Conservation (phyloP, 108 stramenopile species). For the Licmophora abbreviata region DNA sequence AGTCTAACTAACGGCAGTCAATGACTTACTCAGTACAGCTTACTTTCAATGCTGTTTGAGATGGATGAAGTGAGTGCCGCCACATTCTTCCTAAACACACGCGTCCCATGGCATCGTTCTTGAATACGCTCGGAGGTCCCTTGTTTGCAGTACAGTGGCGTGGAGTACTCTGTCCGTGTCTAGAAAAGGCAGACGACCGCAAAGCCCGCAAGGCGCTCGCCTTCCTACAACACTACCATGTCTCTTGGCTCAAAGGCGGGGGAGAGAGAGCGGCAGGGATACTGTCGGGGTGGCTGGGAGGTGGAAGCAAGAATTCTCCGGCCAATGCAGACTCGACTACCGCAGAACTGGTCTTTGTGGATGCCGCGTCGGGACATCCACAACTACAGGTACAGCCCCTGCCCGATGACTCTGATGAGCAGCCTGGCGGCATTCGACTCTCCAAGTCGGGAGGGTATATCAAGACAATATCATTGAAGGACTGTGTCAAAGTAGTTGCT, state of each 20-base stretch:
- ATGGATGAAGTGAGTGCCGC: too few relatives aligned
- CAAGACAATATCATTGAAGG: conserved; percentile 2
- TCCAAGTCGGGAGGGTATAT: conserved; percentile 20
- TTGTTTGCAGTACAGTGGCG: conserved; percentile 21
- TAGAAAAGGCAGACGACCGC: conserved; percentile 54
- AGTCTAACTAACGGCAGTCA: too few relatives aligned
- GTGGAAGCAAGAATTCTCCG: conserved; percentile 4
- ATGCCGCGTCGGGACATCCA: conserved; percentile 41
- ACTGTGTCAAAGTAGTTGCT: not conserved
- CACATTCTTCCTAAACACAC: too few relatives aligned
- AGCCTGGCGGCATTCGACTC: conserved; percentile 5
- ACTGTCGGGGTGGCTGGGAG: conserved; percentile 36
- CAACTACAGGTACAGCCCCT: conserved; percentile 35
- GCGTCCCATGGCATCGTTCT: too few relatives aligned
- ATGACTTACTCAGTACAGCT: too few relatives aligned
- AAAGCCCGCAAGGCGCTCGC: conserved; percentile 43
- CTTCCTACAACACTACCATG: conserved; percentile 33
- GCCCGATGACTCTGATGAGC: not conserved
- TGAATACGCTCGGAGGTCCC: conserved; percentile 13
- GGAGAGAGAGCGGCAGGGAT: conserved; percentile 17
- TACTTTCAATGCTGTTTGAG: too few relatives aligned
- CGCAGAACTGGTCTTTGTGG: conserved; percentile 16
- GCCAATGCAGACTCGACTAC: not conserved
- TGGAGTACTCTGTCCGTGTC: conserved; percentile 57
- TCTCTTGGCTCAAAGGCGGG: conserved; percentile 39